phyloP scores from a whole-genome alignment of 208 protist genomes.

The Crithidia fasciculata region DNA sequence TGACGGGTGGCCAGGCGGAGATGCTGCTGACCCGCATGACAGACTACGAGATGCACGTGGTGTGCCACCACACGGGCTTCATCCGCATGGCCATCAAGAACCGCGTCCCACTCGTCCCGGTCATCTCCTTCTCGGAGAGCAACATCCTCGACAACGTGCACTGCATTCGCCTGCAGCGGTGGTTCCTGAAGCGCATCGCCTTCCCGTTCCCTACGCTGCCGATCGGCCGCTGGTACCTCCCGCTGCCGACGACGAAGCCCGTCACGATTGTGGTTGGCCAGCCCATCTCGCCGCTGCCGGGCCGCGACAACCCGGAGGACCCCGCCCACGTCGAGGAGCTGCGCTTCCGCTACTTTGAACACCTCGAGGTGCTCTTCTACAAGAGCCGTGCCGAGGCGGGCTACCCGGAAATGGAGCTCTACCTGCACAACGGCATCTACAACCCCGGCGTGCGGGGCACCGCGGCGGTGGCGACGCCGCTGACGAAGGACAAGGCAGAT shows the following conservation, averaged over 20 bases:
- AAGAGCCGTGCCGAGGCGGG: constrained; percentile 64
- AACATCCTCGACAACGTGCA: constrained; percentile 77
- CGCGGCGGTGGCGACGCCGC: constrained; percentile 21
- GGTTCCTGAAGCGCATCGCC: constrained; percentile 63
- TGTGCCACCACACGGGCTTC: constrained; percentile 86
- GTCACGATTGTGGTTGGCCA: constrained; percentile 84
- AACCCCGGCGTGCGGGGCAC: constrained; percentile 50
- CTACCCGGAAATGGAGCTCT: constrained; percentile 83
- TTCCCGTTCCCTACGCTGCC: constrained; percentile 86
- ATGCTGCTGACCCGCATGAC: constrained; percentile 71
- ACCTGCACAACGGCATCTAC: constrained; percentile 79
- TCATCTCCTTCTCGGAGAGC: constrained; percentile 82
- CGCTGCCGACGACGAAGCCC: constrained; percentile 61
- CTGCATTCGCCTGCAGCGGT: constrained; percentile 62
- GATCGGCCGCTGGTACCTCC: constrained; percentile 71
- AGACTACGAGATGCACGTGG: constrained; percentile 52
- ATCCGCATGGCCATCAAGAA: constrained; percentile 70
- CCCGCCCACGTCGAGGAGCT: constrained; percentile 54
- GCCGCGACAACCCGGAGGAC: constrained; percentile 59
- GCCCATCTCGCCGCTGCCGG: constrained; percentile 60
- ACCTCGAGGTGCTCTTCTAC: constrained; percentile 73
- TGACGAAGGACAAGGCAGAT: neutral
- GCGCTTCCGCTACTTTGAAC: constrained; percentile 65
- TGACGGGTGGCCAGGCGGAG: constrained; percentile 89
- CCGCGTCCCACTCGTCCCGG: constrained; percentile 74